Base-by-base conservation (phyloP, 768 basidiomycete genomes). In the Cyclocybe aegerita region DNA sequence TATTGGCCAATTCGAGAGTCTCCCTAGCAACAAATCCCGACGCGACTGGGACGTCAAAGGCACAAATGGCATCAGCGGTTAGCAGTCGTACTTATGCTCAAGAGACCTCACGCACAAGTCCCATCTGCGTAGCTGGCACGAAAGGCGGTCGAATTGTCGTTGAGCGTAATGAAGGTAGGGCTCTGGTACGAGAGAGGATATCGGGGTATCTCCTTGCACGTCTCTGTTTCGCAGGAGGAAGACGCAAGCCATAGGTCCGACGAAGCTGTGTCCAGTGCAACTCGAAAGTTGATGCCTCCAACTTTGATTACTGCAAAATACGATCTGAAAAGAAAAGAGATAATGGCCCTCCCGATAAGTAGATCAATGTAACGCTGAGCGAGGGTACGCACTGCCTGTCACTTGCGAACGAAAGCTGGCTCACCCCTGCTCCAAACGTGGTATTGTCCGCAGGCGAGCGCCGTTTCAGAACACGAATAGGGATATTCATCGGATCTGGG, bases 251-350 rank as follows among this genome's bases (percentile, higher is more conserved):
- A 92, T 9, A 87, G 66, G 69, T 85, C 84, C 11, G 85, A 72
- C 7, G 88, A 90, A 12, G 75, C 90, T 1, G 89, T 91, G 62
- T 92, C 90, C 39, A 91, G 69, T 0, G 80, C 81, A 14, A 83
- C 80, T 11, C 88, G 83, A 57, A 90, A 85, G 59, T 69, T 79
- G 49, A 88, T 79, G 48, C 72, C 70, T 31, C 88, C 90, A 23
- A 76, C 70, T 54, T 78, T 65, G 49, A 90, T 74, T 36, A 86
- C 65, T 14, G 78, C 69, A 57, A 78, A 90, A 60, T 89, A 91
- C 2, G 88, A 82, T 60, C 89, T 90, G 57, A 11, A 54, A 39
- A 15, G 30, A 36, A 43, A 43, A 34, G 45, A 37, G 23, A 46
- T 60, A 49, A 57, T 33, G 16, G 47, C 43, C 32, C 14, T 11